These are phyloP conservation scores for Auriculariales sp. DNA, from an alignment of 768 basidiomycete genomes.

Conservation along the genomic window DNA sequence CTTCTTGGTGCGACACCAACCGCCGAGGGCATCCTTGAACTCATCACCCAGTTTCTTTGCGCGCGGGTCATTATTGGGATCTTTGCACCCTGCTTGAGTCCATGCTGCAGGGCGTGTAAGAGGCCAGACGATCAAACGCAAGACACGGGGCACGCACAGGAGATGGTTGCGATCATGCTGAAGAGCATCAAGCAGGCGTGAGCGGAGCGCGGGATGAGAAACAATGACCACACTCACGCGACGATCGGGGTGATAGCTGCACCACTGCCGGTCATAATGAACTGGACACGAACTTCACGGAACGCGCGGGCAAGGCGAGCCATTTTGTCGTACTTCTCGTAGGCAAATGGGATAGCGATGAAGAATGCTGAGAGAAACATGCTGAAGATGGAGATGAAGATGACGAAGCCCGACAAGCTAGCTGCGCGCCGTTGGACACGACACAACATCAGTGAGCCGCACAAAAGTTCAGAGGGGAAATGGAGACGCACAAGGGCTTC, in stretches of 20 bases:
- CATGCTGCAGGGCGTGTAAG: conserved; percentile 44
- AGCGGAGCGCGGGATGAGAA: conserved; percentile 4
- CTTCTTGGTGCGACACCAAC: conserved; percentile 89
- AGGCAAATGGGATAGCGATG: conserved; percentile 61
- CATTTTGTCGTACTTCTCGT: conserved; percentile 77
- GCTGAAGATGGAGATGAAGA: conserved; percentile 62
- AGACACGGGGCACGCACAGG: conserved; percentile 4
- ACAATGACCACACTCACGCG: conserved; percentile 39
- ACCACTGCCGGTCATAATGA: conserved; percentile 69
- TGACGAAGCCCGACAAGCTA: conserved; percentile 71
- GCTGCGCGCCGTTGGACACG: conserved; percentile 45
- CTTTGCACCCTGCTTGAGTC: conserved; percentile 82
- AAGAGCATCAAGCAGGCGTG: not conserved
- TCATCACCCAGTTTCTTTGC: conserved; percentile 42
- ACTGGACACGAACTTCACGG: conserved; percentile 67
- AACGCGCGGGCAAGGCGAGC: conserved; percentile 64
- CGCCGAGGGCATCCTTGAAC: conserved; percentile 51
- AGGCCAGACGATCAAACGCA: conserved; percentile 49
- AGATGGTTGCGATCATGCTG: conserved; percentile 14
- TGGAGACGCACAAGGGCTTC: conserved; percentile 67
- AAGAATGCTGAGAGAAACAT: conserved; percentile 65
- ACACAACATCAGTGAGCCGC: not conserved
- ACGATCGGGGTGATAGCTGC: conserved; percentile 53
- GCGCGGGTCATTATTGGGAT: conserved; percentile 69
- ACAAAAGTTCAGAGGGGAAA: conserved; percentile 3